Evolutionary conservation across 495 filamentous ascomycete genomes (phyloP), one percentile per base, ranked within the genome.

Genomic region (Friedmanniomyces simplex): DNA sequence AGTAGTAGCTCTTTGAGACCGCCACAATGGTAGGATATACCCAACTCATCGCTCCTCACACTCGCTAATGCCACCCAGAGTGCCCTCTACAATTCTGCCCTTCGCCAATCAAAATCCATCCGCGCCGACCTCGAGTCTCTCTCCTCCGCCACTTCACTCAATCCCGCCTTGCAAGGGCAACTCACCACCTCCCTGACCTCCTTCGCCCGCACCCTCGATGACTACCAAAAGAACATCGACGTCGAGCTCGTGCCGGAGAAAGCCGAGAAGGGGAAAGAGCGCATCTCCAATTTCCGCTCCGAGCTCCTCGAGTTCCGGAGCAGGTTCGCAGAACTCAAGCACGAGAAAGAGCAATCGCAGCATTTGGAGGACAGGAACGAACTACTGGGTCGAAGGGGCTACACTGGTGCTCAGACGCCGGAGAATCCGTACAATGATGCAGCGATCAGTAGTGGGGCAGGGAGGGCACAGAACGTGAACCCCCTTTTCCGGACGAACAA

Each of bases 31-130:
- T 11, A 45, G 3, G 3, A 3, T 32, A 18, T 26, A 45, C 21
- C n/a, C 7, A 5, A 43, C 24, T 34, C 26, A 2, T 10, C 28
- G 4, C 28, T 32, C 10, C 28, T 3, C 10, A 3, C 10, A 32
- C 28, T 10, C 28, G 28, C 28, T 32, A 32, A 32, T 10, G 4
- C 28, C 6, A 52, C 25, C 25, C 28, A 36, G 91, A 96, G 95
- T 70, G 88, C 88, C 16, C 80, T 91, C 59, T 96, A 96, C 80
- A 96, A 96, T 72, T 91, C 89, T 18, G 91, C 93, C 30, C 81
- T 96, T 28, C 94, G 95, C 73, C 91, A 96, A 75, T 87, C 85
- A 46, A 89, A 87, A 55, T 79, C 88, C 7, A 85, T 96, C 67
- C 88, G 89, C 62, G 83, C 82, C 59, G 89, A 95, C 70, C 83